Percentiles rank a stretch among this genome's conserved stretches.
Conservation (phyloP, 23 red algal species). For the Gracilaria caudata region DNA sequence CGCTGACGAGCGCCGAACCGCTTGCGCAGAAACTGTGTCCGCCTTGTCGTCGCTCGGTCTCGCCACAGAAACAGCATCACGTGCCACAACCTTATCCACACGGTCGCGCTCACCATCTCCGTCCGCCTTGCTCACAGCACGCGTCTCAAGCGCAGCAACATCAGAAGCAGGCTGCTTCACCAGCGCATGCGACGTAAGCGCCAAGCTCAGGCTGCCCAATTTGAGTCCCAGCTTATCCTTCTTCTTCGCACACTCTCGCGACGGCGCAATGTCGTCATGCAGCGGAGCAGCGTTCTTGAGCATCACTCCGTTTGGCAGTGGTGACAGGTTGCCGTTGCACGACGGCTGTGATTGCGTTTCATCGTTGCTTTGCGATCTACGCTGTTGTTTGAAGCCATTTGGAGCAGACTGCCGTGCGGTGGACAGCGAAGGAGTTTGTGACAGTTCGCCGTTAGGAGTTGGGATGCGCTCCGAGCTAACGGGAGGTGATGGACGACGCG, state of each 20-base stretch:
- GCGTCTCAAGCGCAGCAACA: neutral
- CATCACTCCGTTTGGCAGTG: neutral
- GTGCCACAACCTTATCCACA: neutral
- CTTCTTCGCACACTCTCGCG: neutral
- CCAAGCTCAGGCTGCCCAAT: neutral
- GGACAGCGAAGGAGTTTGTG: neutral
- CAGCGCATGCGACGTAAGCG: neutral
- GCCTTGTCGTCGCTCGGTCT: neutral
- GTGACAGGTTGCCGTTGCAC: neutral
- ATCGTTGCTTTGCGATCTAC: neutral
- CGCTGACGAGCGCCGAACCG: neutral
- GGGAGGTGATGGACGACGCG: neutral
- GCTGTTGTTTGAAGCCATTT: neutral
- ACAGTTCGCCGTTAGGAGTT: neutral
- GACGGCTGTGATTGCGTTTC: neutral
- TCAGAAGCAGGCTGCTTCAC: neutral
- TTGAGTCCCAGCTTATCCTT: slow-evolving; percentile 17
- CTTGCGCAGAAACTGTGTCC: neutral
- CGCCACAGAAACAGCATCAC: neutral
- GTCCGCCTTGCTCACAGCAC: neutral
- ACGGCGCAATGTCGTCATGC: neutral
- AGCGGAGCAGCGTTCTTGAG: neutral
- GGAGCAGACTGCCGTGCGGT: neutral
- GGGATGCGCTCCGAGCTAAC: neutral
- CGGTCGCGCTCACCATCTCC: no score